Percentiles rank a stretch among this genome's conserved stretches.
Evolutionary conservation across 306 rosid genomes (phyloP).

Genomic region (Vachellia collinsii): DNA sequence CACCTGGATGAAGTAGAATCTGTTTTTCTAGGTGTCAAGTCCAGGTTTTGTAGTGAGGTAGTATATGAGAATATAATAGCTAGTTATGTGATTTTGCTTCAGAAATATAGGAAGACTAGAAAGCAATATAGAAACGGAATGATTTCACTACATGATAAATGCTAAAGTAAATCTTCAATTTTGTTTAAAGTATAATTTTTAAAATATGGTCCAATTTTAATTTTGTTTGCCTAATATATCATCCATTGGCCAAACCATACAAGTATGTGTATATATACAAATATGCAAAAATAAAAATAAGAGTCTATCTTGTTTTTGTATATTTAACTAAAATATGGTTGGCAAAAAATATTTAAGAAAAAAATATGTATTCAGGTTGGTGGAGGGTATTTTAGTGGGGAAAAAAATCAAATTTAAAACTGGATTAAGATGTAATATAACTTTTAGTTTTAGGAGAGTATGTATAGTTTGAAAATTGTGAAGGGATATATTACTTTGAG

Average conservation of each 20-base stretch:
- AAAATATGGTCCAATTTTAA: neutral
- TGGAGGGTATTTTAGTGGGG: neutral
- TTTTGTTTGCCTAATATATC: neutral
- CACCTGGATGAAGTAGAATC: conserved; percentile 58
- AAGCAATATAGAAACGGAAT: conserved; percentile 77
- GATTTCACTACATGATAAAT: conserved; percentile 67
- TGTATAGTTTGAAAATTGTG: neutral
- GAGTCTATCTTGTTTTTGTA: neutral
- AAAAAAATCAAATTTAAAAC: neutral
- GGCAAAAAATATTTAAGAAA: too few relatives aligned
- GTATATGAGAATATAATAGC: conserved; percentile 58
- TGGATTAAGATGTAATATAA: neutral
- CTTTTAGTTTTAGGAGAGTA: neutral
- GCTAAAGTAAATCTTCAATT: neutral
- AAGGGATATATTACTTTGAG: neutral
- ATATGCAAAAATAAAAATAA: neutral
- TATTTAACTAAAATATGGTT: neutral
- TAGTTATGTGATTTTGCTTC: conserved; percentile 60
- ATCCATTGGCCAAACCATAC: neutral
- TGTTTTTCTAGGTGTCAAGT: conserved; percentile 56
- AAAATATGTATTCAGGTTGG: neutral
- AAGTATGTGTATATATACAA: neutral
- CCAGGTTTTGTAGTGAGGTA: conserved; percentile 67
- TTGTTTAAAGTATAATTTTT: neutral
- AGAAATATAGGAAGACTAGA: conserved; percentile 64